A percentile compares a stretch with the other conserved stretches of the same genome.
Evolutionary conservation across 371 early-diverging fungal species (phyloP).

Genomic region (Rhizopus delemar): DNA sequence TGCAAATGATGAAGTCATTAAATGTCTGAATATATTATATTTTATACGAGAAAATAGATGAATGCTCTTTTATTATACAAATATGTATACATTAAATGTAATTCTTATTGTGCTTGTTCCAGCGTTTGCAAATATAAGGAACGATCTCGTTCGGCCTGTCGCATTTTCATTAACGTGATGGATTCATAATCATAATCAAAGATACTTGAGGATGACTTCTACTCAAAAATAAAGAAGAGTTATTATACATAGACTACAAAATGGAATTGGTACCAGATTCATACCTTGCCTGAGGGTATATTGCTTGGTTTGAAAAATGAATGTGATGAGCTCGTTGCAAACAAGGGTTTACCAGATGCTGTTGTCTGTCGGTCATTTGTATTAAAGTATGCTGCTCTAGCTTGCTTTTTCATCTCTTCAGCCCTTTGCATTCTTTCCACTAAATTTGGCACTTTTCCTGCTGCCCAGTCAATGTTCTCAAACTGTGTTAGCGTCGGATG

Average conservation of each 20-base stretch:
- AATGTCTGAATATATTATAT: too few species aligned
- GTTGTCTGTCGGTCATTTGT: slow-evolving; percentile 18
- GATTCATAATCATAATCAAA: slow-evolving; percentile 50
- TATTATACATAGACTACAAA: background rate
- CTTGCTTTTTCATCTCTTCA: slow-evolving; percentile 31
- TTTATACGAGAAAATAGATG: background rate
- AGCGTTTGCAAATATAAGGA: slow-evolving; percentile 4
- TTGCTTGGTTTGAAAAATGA: slow-evolving; percentile 39
- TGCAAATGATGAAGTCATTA: too few species aligned
- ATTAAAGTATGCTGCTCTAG: slow-evolving; percentile 24
- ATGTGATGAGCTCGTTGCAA: slow-evolving; percentile 20
- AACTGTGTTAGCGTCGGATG: slow-evolving; percentile 38
- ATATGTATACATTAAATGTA: too few species aligned
- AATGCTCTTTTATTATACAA: too few species aligned
- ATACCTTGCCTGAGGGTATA: slow-evolving; percentile 32
- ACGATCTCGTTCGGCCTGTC: slow-evolving; percentile 48
- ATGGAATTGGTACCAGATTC: background rate
- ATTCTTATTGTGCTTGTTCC: background rate
- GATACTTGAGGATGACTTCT: slow-evolving; percentile 5
- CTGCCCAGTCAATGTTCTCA: slow-evolving; percentile 46
- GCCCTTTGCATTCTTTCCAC: slow-evolving; percentile 41
- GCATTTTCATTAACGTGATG: slow-evolving; percentile 49
- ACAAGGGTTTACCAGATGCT: slow-evolving; percentile 34
- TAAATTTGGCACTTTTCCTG: slow-evolving; percentile 46
- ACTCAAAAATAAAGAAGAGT: background rate